Conservation (phyloP, 2,329 filamentous ascomycete genomes). For the Talaromyces rugulosus region DNA sequence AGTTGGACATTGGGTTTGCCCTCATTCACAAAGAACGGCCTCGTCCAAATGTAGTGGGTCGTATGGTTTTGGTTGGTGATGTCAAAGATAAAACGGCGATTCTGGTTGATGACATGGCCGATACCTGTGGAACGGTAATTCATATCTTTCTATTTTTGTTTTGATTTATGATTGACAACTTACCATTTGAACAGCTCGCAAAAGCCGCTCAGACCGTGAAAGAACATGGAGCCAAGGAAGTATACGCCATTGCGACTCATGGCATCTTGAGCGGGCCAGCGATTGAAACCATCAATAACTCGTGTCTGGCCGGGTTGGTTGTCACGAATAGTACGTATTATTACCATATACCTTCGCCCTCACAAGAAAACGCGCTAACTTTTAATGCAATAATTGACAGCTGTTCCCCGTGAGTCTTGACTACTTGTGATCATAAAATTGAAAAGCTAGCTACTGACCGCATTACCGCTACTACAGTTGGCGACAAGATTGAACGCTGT, state of each 20-base stretch:
- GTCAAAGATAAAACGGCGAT: conserved; percentile 89
- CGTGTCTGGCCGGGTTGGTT: conserved; percentile 71
- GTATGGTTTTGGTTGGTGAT: conserved; percentile 94
- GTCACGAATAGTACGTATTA: conserved; percentile 53
- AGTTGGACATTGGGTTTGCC: conserved; percentile 83
- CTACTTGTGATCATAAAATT: not conserved
- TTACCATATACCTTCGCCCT: not conserved
- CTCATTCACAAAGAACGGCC: conserved; percentile 96
- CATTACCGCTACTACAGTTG: conserved; percentile 35
- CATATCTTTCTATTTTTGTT: not conserved
- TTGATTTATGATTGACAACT: not conserved
- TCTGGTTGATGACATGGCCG: conserved; percentile 95
- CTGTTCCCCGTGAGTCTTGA: conserved; percentile 20
- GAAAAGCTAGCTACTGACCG: not conserved
- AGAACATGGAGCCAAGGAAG: conserved; percentile 77
- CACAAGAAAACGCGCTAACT: conserved; percentile 57
- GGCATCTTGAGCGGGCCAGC: conserved; percentile 85
- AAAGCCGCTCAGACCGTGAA: conserved; percentile 89
- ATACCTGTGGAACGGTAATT: conserved; percentile 73
- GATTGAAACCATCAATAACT: conserved; percentile 78
- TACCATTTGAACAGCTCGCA: conserved; percentile 40
- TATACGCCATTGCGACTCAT: conserved; percentile 93
- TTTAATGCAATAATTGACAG: conserved; percentile 33
- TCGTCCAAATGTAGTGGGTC: conserved; percentile 82
- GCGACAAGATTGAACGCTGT: conserved; percentile 74